phyloP scores from a whole-genome alignment of 345 rosid species.

The Eucalyptus marginata region DNA sequence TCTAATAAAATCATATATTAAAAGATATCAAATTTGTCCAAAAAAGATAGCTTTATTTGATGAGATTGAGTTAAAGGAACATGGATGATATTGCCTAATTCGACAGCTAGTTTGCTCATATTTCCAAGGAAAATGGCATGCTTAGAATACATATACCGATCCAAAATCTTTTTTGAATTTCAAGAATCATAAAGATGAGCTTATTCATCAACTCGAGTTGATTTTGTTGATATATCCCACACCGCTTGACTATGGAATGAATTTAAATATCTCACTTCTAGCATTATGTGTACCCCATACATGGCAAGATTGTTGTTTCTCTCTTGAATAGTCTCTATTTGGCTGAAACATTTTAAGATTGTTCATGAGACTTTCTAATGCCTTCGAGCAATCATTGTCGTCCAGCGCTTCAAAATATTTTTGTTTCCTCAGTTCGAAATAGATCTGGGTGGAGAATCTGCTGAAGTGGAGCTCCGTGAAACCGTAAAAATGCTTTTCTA shows the following conservation, averaged over 20 bases:
- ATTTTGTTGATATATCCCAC: background rate
- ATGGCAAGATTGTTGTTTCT: background rate
- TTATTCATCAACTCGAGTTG: background rate
- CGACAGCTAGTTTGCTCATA: no score
- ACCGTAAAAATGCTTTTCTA: slow-evolving; percentile 47
- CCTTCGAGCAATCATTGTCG: slow-evolving; percentile 15
- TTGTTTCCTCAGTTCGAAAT: slow-evolving; percentile 53
- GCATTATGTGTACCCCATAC: background rate
- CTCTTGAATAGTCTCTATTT: slow-evolving; percentile 14
- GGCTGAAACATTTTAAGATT: slow-evolving; percentile 22
- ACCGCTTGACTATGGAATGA: background rate
- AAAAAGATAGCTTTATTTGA: no score
- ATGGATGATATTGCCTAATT: background rate
- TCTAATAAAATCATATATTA: no score
- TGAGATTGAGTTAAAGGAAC: background rate
- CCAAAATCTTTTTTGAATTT: no score
- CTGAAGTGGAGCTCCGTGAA: slow-evolving; percentile 36
- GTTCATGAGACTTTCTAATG: slow-evolving; percentile 21
- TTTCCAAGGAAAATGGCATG: background rate
- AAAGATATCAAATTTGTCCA: no score
- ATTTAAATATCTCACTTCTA: no score
- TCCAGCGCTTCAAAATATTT: background rate
- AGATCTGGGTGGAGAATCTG: slow-evolving; percentile 35
- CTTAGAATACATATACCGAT: no score
- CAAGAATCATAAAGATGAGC: no score